Evolutionary conservation across 768 basidiomycete genomes (phyloP), one percentile per base, ranked within the genome.

Genomic region (Mycena indigotica): DNA sequence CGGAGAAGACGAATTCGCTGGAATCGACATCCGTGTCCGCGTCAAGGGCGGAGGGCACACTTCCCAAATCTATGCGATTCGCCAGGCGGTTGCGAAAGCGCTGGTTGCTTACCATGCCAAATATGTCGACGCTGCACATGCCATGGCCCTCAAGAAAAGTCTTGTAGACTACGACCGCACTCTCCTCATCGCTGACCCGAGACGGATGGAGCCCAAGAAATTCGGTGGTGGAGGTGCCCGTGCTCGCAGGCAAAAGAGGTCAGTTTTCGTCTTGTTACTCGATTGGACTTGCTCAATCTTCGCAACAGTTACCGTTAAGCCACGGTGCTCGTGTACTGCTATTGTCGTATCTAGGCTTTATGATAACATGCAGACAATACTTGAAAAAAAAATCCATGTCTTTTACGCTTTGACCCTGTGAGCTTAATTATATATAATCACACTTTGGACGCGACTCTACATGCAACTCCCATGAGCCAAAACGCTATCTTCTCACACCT

Each of bases 1-100:
- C 58, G 93, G 94, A 61, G 90, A 93, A 70, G 94, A 97, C 45
- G 83, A 89, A 35, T 95, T 98, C 72, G 77, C 82, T 56, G 80
- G 81, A 64, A 82, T 98, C 67, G 96, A 99, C 79, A 95, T 99
- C 77, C 92, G 96, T 66, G 92, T 98, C 53, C 93, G 95, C 50
- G 96, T 97, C 65, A 95, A 95, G 77, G 97, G 97, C 73, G 97
- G 97, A 84, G 97, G 97, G 77, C 97, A 98, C 82, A 95, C 94
- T 58, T 96, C 96, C 53, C 96, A 99, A 77, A 84, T 99, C 63
- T 99, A 98, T 78, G 97, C 97, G 63, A 93, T 98, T 73, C 93
- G 97, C 62, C 97, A 99, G 81, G 97, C 97, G 35, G 96, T 99
- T 69, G 90, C 93, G 66, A 98, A 97, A 80, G 97, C 96, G 58